A percentile compares a stretch with the other conserved stretches of the same genome.
Evolutionary conservation across 306 rosid genomes (phyloP).

Genomic region (Cicer arietinum): DNA sequence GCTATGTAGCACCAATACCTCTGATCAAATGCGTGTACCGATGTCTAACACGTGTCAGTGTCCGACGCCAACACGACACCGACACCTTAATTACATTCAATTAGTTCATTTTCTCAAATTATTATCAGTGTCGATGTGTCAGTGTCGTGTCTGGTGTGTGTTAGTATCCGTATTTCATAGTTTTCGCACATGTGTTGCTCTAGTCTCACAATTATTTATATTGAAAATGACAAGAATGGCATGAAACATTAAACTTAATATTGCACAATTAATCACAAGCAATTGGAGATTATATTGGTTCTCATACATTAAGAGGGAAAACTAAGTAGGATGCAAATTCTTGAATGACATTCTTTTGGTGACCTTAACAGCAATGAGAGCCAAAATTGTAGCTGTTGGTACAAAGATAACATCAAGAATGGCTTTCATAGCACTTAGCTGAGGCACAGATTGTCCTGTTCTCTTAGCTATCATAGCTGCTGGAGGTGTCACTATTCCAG

Average conservation of each 20-base stretch:
- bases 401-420: conserved; percentile 67
- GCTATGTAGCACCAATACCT: no score
- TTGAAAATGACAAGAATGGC: not conserved
- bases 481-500: conserved; percentile 69
- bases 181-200: not conserved
- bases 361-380: conserved; percentile 57
- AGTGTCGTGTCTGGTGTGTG: no score
- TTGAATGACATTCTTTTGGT: conserved; percentile 52
- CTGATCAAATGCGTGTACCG: no score
- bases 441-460: conserved; percentile 59
- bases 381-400: conserved; percentile 56
- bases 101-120: no score
- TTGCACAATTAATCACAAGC: not conserved
- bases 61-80: no score
- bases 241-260: conserved; percentile 14
- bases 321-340: not conserved
- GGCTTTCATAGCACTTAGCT: conserved; percentile 53
- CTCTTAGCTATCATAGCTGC: conserved; percentile 61
- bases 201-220: not conserved
- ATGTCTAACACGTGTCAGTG: no score
- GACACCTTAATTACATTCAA: no score
- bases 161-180: no score
- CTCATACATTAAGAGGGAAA: not conserved
- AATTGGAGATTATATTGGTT: conserved; percentile 1
- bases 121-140: no score